Base-by-base conservation (phyloP, 805 yeast genomes). In the Candida xyloterini region DNA sequence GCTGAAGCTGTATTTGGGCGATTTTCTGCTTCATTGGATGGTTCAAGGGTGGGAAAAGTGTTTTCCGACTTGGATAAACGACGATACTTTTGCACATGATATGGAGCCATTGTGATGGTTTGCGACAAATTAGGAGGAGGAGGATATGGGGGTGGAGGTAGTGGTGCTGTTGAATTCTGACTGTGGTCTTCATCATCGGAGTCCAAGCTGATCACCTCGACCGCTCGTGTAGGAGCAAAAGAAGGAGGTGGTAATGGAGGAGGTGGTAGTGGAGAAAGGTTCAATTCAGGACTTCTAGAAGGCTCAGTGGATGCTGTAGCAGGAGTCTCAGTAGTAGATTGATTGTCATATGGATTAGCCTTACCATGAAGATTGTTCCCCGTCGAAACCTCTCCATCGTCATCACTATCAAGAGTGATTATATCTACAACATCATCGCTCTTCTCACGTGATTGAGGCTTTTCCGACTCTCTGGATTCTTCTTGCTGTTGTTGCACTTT, bases 401-500 rank as follows among this genome's bases (percentile, higher is more conserved):
- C 25, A 11, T 23, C 25, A 11, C n/a, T 10, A 10, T 23, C 25
- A 11, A 23, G 25, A 23, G n/a, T 23, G 7, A 23, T 23, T 4
- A 23, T 9, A 10, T 23, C 25, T 4, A 23, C 25, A 23, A 5
- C 8, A 5, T 18, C 20, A 5, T 24, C 30, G 13, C 10, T 20
- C n/a, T 16, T 16, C 18, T n/a, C n/a, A 27, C 11, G 25, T 11
- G 3, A 8, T 13, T 26, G 14, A 4, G 28, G 28, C 4, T 26
- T 32, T 30, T 23, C 25, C 5, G 38, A 11, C 13, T 27, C 30
- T 13, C 27, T 33, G 9, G 13, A 16, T 4, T 41, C 47, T 5
- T 51, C 46, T 7, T 46, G 57, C 33, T 47, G 57, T 9, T 38
- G 43, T 2, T 54, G 51, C 1, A 66, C 70, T 2, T 56, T 62